phyloP scores from a whole-genome alignment of 495 filamentous ascomycete genomes.

The Penicillium canescens region DNA sequence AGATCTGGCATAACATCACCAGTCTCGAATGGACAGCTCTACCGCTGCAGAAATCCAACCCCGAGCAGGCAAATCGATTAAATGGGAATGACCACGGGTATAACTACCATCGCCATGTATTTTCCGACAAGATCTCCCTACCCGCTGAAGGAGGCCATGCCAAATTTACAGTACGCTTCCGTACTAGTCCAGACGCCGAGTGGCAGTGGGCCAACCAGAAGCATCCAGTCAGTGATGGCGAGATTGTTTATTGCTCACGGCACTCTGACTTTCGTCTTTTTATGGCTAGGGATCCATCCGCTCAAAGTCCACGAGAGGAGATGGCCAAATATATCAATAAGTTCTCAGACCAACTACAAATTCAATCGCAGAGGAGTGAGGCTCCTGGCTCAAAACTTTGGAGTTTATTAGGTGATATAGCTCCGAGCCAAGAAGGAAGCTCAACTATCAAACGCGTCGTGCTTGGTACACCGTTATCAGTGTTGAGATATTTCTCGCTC shows the following conservation, averaged over 20 bases:
- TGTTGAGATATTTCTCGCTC: conserved; percentile 69
- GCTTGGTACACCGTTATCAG: conserved; percentile 63
- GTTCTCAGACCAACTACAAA: conserved; percentile 57
- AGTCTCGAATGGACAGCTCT: conserved; percentile 38
- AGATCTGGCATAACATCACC: conserved; percentile 72
- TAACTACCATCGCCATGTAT: conserved; percentile 40
- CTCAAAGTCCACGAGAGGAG: conserved; percentile 33
- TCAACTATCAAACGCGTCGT: conserved; percentile 56
- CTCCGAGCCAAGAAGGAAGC: conserved; percentile 50
- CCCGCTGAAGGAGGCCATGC: conserved; percentile 35
- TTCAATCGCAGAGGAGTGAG: conserved; percentile 61
- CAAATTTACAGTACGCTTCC: conserved; percentile 77
- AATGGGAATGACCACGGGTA: conserved; percentile 17
- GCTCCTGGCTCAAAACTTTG: conserved; percentile 71
- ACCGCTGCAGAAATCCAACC: conserved; percentile 25
- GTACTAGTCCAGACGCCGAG: conserved; percentile 46
- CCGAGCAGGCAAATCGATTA: conserved; percentile 35
- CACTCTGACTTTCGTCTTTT: not conserved
- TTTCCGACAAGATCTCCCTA: conserved; percentile 33
- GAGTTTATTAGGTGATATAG: conserved; percentile 59
- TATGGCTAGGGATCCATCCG: conserved; percentile 14
- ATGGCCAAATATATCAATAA: conserved; percentile 61
- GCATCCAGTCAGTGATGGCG: conserved; percentile 60
- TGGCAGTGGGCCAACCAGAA: conserved; percentile 81
- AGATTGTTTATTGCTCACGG: conserved; percentile 45